These are phyloP conservation scores for Phytophthora rubi DNA, from an alignment of 352 stramenopile genomes.

Conservation along the genomic window DNA sequence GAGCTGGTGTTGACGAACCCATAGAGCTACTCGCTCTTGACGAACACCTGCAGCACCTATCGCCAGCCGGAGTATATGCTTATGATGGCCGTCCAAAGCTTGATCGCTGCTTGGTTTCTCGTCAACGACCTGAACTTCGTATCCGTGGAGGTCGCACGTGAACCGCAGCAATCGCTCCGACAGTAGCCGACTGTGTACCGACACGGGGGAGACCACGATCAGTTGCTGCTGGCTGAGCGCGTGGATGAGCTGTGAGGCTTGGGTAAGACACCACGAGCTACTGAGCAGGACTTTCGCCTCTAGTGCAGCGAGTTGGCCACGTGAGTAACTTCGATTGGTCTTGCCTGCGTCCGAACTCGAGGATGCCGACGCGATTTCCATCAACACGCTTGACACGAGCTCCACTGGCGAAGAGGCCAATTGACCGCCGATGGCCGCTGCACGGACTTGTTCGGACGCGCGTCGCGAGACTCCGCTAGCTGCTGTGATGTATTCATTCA, in stretches of 20 bases:
- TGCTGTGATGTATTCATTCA: conserved; percentile 31
- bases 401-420: conserved; percentile 9
- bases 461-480: conserved; percentile 29
- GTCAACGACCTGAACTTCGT: conserved; percentile 39
- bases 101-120: background rate
- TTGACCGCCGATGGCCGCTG: background rate
- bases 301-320: conserved; percentile 9
- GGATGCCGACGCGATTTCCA: conserved; percentile 28
- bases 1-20: conserved; percentile 30
- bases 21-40: conserved; percentile 48
- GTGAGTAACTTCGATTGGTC: conserved; percentile 13
- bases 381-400: conserved; percentile 23
- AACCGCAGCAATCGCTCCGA: conserved; percentile 42
- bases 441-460: conserved; percentile 19
- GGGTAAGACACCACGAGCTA: conserved; percentile 43
- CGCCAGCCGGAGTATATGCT: conserved; percentile 2
- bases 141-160: conserved; percentile 44
- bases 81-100: conserved; percentile 1
- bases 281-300: conserved; percentile 39
- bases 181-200: conserved; percentile 11
- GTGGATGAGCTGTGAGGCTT: conserved; percentile 46
- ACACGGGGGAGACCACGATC: conserved; percentile 35
- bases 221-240: conserved; percentile 39
- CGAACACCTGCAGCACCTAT: conserved; percentile 37
- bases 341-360: conserved; percentile 4